Base-by-base conservation (phyloP, 169 alveolate genomes). In the Hepatocystis sp. region DNA sequence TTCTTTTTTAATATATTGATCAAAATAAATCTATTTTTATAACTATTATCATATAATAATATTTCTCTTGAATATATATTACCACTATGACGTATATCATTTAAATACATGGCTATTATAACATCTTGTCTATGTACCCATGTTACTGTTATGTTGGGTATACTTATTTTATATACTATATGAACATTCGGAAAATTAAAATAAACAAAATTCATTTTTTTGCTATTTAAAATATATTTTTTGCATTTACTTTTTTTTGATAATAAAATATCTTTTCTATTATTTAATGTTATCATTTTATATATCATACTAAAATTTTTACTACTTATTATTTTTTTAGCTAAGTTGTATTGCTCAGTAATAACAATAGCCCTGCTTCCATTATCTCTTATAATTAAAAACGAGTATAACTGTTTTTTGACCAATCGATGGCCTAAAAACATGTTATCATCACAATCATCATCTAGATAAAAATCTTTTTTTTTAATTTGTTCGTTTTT, bases 131-230 rank as follows among this genome's bases (percentile, higher is more conserved):
- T 92, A 23, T 86, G 91, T 28, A 91, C 71, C 85, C 91, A 61
- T 39, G 95, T 92, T 5, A 90, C 63, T 1, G 95, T 90, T 40
- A 92, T 66, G 56, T 93, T 89, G n/a, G 95, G 93, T 0, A 90
- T 81, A 42, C 65, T 67, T 55, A 92, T 55, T 8, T 68, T 89
- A 47, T 90, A 85, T 58, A 51, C 51, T 3, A 92, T 84, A 36
- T 64, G 84, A 4, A 91, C 64, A 34, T 56, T 71, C 15, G 86
- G 86, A 58, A 71, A 71, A 42, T 71, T 71, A 49, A 71, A 71
- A 58, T 71, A 71, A 2, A 71, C 51, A 71, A 56, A 71, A 42
- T 71, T 71, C 36, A 36, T 71, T 47, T 44, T 56, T 56, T 71
- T 71, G 58, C 25, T 30, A 30, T 71, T 64, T 36, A 71, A 44